Evolutionary conservation across 2,329 filamentous ascomycete genomes (phyloP).

Genomic region (Diaporthe vexans): DNA sequence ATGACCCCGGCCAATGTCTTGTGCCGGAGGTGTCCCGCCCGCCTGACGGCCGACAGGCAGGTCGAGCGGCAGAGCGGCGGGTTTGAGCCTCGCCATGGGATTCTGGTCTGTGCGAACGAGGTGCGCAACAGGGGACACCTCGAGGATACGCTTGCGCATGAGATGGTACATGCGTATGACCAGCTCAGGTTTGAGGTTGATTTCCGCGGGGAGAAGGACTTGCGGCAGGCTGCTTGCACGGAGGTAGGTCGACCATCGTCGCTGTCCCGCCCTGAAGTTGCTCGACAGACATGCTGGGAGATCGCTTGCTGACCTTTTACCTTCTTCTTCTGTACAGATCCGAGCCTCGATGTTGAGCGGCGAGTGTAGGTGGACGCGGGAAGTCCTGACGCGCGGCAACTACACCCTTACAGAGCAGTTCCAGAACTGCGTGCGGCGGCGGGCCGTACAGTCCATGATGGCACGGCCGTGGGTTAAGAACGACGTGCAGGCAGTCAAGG

Average conservation of each 20-base stretch:
- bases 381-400: conserved; percentile 87
- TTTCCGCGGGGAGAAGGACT: conserved; percentile 75
- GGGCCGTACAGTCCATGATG: conserved; percentile 85
- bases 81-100: conserved; percentile 88
- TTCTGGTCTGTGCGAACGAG: conserved; percentile 93
- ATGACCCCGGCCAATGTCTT: conserved; percentile 82
- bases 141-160: conserved; percentile 95
- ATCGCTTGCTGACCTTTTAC: conserved; percentile 37
- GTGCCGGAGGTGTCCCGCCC: conserved; percentile 81
- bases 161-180: conserved; percentile 98
- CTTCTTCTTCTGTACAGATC: conserved; percentile 69
- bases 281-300: not conserved
- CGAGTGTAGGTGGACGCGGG: conserved; percentile 90
- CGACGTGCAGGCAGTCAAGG: conserved; percentile 85
- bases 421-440: conserved; percentile 88
- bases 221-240: conserved; percentile 93
- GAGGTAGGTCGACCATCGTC: conserved; percentile 71
- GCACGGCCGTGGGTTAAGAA: conserved; percentile 85
- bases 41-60: conserved; percentile 54
- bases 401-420: conserved; percentile 93
- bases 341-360: conserved; percentile 92
- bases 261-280: conserved; percentile 13
- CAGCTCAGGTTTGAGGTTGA: conserved; percentile 93
- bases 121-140: conserved; percentile 83
- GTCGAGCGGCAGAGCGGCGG: conserved; percentile 80